Conservation (phyloP, 805 yeast species). For the Yarrowia sp. region DNA sequence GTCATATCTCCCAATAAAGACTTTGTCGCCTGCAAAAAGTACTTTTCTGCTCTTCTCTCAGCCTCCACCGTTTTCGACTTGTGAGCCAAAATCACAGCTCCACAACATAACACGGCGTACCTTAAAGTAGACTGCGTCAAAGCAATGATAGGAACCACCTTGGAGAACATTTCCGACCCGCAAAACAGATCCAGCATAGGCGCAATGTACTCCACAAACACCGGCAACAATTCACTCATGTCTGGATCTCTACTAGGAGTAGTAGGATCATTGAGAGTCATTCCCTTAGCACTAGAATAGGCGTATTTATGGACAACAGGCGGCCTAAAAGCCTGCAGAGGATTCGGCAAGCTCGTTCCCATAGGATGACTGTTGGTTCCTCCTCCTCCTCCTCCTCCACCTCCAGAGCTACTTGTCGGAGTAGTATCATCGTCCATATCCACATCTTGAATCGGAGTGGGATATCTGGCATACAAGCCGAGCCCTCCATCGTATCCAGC, state of each 20-base stretch:
- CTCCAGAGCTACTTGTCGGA: too few relatives aligned
- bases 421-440: constrained; percentile 18
- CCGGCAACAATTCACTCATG: constrained; percentile 6
- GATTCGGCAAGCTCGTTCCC: not conserved
- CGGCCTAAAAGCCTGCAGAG: constrained; percentile 1
- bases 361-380: not conserved
- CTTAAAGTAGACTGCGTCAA: not conserved
- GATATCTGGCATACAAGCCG: not conserved
- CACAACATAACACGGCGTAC: not conserved
- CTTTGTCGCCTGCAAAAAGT: constrained; percentile 15
- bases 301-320: constrained; percentile 1
- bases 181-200: constrained; percentile 17
- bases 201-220: constrained; percentile 15
- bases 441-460: not conserved
- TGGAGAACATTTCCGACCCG: constrained; percentile 22
- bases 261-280: constrained; percentile 19
- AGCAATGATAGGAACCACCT: constrained; percentile 7
- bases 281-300: constrained; percentile 1
- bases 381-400: too few relatives aligned
- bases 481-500: constrained; percentile 14
- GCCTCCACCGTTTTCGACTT: not conserved
- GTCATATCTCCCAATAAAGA: constrained; percentile 6
- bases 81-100: constrained; percentile 10
- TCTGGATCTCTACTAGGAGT: not conserved
- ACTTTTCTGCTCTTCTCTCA: not conserved